phyloP scores from a whole-genome alignment of 2,329 filamentous ascomycete genomes.

The Aspergillus sp. region DNA sequence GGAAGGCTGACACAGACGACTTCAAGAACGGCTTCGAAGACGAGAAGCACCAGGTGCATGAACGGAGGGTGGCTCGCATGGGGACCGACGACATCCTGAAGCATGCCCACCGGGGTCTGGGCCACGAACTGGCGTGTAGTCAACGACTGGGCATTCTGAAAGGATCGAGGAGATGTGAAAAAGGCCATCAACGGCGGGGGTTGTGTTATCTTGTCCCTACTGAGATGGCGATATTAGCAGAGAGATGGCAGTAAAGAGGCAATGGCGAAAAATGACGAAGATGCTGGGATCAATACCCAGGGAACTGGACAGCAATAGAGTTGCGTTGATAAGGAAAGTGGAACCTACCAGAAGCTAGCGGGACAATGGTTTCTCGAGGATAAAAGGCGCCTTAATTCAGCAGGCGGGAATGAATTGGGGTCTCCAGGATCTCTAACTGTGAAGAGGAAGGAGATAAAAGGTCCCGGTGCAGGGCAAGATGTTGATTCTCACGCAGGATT shows the following conservation, averaged over 20 bases:
- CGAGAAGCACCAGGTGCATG: conserved; percentile 69
- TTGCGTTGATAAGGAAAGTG: conserved; percentile 4
- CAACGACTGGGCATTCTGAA: conserved; percentile 43
- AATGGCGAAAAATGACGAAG: neutral
- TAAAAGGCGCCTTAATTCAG: neutral
- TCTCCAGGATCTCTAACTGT: neutral
- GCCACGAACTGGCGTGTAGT: conserved; percentile 20
- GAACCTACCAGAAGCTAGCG: conserved; percentile 5
- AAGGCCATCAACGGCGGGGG: conserved; percentile 36
- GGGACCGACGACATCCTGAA: conserved; percentile 21
- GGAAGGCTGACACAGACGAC: conserved; percentile 94
- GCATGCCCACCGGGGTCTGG: conserved; percentile 25
- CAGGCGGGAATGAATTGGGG: neutral
- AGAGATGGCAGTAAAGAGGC: neutral
- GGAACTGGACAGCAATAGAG: neutral
- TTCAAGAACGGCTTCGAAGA: conserved; percentile 92
- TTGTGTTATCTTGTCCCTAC: neutral
- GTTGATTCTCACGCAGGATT: neutral
- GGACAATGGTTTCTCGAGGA: neutral
- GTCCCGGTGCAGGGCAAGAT: neutral
- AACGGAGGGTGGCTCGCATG: conserved; percentile 50
- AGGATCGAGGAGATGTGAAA: conserved; percentile 51
- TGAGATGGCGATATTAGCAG: neutral
- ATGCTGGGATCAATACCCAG: neutral
- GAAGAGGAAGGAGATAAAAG: neutral